phyloP scores from a whole-genome alignment of 73 alveolate species.

The Tetrahymena thermophila region DNA sequence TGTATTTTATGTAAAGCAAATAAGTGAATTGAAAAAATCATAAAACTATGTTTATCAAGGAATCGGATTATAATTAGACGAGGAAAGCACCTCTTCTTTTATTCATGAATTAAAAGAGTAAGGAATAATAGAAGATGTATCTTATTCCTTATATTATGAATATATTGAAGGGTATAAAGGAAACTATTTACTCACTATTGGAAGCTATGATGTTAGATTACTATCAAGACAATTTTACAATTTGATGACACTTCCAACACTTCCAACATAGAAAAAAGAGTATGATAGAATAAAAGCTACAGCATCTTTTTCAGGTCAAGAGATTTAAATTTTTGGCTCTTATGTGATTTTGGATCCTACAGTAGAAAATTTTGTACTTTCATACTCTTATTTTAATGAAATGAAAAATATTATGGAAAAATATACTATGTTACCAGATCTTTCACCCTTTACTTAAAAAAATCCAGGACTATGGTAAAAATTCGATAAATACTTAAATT shows the following conservation, averaged over 20 bases:
- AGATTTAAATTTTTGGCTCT: neutral
- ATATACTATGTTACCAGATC: neutral
- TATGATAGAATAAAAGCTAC: too few relatives aligned
- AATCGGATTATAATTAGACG: neutral
- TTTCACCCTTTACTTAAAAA: neutral
- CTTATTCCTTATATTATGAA: neutral
- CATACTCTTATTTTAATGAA: neutral
- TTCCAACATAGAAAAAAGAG: too few relatives aligned
- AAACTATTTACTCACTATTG: neutral
- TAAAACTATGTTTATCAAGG: neutral
- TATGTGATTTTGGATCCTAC: neutral
- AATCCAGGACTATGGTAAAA: neutral
- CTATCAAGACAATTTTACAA: neutral
- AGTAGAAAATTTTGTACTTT: too few relatives aligned
- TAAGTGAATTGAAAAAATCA: neutral
- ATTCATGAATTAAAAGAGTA: too few relatives aligned
- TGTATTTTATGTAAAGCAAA: neutral
- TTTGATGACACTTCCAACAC: neutral
- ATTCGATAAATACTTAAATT: too few relatives aligned
- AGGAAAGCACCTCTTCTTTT: neutral
- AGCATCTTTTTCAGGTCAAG: neutral
- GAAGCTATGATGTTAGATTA: neutral
- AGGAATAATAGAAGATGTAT: neutral
- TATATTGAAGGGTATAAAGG: too few relatives aligned
- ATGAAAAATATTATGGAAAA: neutral